phyloP scores from a whole-genome alignment of 208 protist genomes.

The Leptomonas seymouri region DNA sequence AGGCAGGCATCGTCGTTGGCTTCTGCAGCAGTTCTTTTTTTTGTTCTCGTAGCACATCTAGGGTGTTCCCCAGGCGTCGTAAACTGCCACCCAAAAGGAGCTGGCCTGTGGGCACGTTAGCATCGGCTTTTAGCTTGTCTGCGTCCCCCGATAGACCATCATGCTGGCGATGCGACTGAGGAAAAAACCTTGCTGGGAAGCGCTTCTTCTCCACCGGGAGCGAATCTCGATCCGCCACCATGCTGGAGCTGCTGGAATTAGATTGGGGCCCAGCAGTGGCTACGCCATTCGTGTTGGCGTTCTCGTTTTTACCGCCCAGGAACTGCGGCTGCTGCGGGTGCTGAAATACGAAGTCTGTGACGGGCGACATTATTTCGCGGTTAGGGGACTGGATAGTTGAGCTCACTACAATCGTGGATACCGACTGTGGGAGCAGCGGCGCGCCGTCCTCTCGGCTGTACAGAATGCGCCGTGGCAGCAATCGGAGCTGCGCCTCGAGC shows the following conservation, averaged over 20 bases:
- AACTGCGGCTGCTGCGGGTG: neutral
- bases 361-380: neutral
- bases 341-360: neutral
- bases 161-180: neutral
- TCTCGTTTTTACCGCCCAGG: neutral
- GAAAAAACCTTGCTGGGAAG: neutral
- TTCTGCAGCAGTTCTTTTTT: neutral
- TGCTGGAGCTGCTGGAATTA: neutral
- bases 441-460: constrained; percentile 14
- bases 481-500: constrained; percentile 48
- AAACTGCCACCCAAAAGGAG: constrained; percentile 10
- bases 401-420: neutral
- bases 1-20: neutral
- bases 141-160: neutral
- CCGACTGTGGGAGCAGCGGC: neutral
- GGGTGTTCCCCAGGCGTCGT: neutral
- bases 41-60: neutral
- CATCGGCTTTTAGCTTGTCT: neutral
- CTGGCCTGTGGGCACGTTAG: neutral
- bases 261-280: neutral
- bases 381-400: neutral
- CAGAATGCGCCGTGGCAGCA: constrained; percentile 38
- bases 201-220: neutral
- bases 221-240: neutral
- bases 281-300: neutral